These are phyloP conservation scores for Mycena capillaripes DNA, from an alignment of 768 basidiomycete species.

Conservation along the genomic window DNA sequence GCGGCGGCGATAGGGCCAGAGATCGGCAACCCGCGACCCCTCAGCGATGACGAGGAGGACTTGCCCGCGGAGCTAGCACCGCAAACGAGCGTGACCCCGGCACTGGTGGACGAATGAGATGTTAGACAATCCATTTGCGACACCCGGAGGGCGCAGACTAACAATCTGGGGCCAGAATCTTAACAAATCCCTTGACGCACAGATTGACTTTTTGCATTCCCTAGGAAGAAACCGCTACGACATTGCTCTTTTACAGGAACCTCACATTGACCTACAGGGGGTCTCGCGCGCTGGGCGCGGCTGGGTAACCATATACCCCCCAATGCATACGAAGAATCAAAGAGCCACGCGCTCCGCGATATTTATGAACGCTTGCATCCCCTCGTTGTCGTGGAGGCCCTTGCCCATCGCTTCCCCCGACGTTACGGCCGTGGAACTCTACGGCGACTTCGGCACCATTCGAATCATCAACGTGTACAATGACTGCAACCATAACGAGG, in stretches of 20 bases:
- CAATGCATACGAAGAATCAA: slow-evolving; percentile 20
- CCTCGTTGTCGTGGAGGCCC: not conserved
- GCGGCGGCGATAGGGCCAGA: too few relatives aligned
- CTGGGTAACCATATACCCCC: slow-evolving; percentile 45
- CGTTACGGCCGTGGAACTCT: slow-evolving; percentile 44
- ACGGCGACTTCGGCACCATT: slow-evolving; percentile 27
- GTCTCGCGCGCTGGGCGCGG: slow-evolving; percentile 27
- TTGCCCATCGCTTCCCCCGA: slow-evolving; percentile 14
- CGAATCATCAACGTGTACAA: slow-evolving; percentile 47
- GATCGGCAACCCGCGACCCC: too few relatives aligned
- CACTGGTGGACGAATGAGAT: slow-evolving; percentile 2
- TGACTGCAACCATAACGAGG: slow-evolving; percentile 27
- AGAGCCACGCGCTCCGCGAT: slow-evolving; percentile 7
- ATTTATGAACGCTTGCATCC: slow-evolving; percentile 6
- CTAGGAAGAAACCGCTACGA: slow-evolving; percentile 30
- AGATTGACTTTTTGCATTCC: slow-evolving; percentile 21
- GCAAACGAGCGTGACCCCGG: not conserved
- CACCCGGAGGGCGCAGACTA: not conserved
- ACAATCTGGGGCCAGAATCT: slow-evolving; percentile 45
- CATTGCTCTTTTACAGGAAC: slow-evolving; percentile 49
- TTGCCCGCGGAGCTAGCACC: not conserved
- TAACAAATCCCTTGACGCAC: slow-evolving; percentile 40
- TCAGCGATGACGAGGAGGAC: not conserved
- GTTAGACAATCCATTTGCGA: not conserved
- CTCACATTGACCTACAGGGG: slow-evolving; percentile 39